Conservation (phyloP, 2,329 filamentous ascomycete species). For the Xylariales sp. region DNA sequence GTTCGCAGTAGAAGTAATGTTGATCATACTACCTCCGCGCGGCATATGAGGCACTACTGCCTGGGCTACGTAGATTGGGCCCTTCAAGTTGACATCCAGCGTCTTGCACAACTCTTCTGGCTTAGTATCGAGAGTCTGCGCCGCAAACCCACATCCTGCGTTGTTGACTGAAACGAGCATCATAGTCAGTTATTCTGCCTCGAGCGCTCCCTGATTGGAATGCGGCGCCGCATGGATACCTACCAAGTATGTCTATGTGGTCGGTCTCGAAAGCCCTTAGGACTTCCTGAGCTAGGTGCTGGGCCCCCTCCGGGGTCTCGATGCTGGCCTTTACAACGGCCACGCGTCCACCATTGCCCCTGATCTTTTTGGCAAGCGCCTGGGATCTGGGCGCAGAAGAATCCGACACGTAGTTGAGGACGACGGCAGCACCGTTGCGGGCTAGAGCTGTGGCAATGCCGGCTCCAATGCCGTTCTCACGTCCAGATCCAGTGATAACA, state of each 20-base stretch:
- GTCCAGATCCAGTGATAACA: conserved; percentile 40
- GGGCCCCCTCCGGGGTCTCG: conserved; percentile 23
- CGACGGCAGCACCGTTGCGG: conserved; percentile 34
- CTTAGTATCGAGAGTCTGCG: conserved; percentile 3
- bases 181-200: conserved; percentile 1
- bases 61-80: conserved; percentile 28
- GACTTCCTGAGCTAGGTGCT: conserved; percentile 27
- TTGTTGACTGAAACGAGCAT: conserved; percentile 28
- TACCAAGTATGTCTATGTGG: conserved; percentile 37
- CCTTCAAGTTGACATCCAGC: conserved; percentile 27
- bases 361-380: conserved; percentile 17
- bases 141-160: conserved; percentile 19
- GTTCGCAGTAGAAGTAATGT: conserved; percentile 23
- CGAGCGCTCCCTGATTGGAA: neutral
- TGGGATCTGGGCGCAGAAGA: conserved; percentile 22
- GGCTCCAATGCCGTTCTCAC: conserved; percentile 39
- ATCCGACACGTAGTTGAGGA: conserved; percentile 35
- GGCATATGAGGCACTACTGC: conserved; percentile 26
- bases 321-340: conserved; percentile 29
- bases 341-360: conserved; percentile 22
- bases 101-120: conserved; percentile 20
- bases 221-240: conserved; percentile 3
- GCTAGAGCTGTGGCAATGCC: conserved; percentile 34
- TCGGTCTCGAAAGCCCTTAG: conserved; percentile 27
- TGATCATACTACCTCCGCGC: conserved; percentile 26